These are phyloP conservation scores for Pisolithus marmoratus DNA, from an alignment of 768 basidiomycete genomes.

Conservation along the genomic window DNA sequence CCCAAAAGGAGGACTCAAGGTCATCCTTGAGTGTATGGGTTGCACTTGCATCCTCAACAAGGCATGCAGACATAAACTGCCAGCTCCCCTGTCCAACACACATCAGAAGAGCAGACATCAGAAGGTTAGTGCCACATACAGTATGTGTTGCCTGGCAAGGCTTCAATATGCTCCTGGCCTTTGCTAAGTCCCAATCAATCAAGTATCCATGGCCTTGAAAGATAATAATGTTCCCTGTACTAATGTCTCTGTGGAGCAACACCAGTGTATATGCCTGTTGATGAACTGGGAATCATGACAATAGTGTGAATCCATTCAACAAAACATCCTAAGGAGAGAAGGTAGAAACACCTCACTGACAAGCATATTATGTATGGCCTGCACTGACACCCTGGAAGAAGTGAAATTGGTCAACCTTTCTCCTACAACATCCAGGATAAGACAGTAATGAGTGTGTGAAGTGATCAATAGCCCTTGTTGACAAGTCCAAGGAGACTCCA, in stretches of 20 bases:
- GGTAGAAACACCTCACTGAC: conserved; percentile 1
- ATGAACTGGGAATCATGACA: not conserved
- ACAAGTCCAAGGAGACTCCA: not conserved
- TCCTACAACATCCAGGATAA: conserved; percentile 4
- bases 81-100: conserved; percentile 24
- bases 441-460: conserved; percentile 3
- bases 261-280: not conserved
- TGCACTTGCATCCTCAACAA: conserved; percentile 12
- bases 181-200: conserved; percentile 23
- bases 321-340: too few relatives aligned
- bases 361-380: conserved; percentile 4
- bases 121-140: not conserved
- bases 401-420: not conserved
- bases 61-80: conserved; percentile 25
- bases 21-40: conserved; percentile 23
- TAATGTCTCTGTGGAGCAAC: conserved; percentile 22
- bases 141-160: conserved; percentile 1
- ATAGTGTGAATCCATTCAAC: not conserved
- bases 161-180: not conserved
- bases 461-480: not conserved
- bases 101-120: too few relatives aligned
- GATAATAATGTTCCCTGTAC: conserved; percentile 16
- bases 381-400: conserved; percentile 1
- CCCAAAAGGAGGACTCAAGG: conserved; percentile 25
- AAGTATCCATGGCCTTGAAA: conserved; percentile 9